Percentiles rank a stretch among this genome's conserved stretches.
These are phyloP conservation scores for Trichoderma virens DNA, from an alignment of 495 filamentous ascomycete species.

Conservation along the genomic window DNA sequence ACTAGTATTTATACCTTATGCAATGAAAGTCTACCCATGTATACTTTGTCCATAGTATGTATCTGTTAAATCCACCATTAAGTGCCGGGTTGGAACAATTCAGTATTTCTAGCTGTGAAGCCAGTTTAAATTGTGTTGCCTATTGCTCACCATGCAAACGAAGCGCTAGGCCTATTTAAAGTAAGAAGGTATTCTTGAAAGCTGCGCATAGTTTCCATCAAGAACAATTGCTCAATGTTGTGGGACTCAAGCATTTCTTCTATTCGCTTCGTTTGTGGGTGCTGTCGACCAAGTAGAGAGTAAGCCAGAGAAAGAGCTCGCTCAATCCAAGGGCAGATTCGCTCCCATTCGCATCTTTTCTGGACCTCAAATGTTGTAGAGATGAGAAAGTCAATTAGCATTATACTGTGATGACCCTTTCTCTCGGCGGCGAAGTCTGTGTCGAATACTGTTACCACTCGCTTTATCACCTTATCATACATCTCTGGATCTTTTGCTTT, in stretches of 20 bases:
- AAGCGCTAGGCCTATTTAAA: too few relatives aligned
- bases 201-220: too few relatives aligned
- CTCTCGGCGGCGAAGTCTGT: not conserved
- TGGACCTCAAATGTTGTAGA: not conserved
- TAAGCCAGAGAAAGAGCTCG: not conserved
- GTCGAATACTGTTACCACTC: not conserved
- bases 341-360: not conserved
- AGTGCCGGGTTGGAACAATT: too few relatives aligned
- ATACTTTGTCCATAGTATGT: too few relatives aligned
- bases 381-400: not conserved
- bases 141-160: too few relatives aligned
- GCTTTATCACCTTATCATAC: not conserved
- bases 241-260: not conserved
- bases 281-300: not conserved
- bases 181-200: too few relatives aligned
- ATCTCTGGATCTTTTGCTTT: not conserved
- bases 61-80: too few relatives aligned
- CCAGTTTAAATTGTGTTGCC: too few relatives aligned
- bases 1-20: too few relatives aligned
- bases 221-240: not conserved
- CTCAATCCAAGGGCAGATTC: not conserved
- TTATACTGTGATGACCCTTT: not conserved
- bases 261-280: not conserved
- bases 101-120: too few relatives aligned
- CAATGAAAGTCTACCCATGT: too few relatives aligned